Percentiles rank a stretch among this genome's conserved stretches.
phyloP scores from a whole-genome alignment of 2,329 filamentous ascomycete species.

The Apiospora pterosperma region DNA sequence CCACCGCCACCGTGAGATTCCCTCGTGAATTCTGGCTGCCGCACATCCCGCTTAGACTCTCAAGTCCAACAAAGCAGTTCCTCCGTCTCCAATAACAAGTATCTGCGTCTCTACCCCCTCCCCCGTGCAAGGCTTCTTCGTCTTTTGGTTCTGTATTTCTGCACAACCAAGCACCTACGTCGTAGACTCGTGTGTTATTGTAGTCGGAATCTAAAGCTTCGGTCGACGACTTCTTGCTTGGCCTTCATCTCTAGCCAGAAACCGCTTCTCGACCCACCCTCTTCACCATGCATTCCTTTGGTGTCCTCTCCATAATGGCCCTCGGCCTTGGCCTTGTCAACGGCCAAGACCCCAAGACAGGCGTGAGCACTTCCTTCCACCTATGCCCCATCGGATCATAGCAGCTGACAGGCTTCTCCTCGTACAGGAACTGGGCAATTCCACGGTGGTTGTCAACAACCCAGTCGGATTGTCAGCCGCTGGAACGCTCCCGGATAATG shows the following conservation, averaged over 20 bases:
- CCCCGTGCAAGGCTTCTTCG: background rate
- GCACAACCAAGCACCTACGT: background rate
- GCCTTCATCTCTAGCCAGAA: background rate
- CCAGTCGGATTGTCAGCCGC: constrained; percentile 50
- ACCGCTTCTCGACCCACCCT: background rate
- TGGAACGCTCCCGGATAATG: constrained; percentile 51
- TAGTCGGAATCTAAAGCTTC: background rate
- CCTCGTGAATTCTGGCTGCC: background rate
- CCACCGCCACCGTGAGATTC: background rate
- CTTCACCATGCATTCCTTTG: constrained; percentile 16
- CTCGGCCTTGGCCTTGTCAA: constrained; percentile 24
- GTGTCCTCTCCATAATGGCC: constrained; percentile 22
- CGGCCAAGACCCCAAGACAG: constrained; percentile 18
- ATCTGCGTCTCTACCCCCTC: background rate
- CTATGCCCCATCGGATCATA: background rate
- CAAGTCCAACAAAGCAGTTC: background rate
- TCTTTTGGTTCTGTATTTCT: background rate
- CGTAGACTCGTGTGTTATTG: background rate
- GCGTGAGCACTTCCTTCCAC: constrained; percentile 10
- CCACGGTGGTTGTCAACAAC: constrained; percentile 52
- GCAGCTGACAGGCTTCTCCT: background rate
- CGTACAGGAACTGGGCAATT: constrained; percentile 37
- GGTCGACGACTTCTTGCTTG: background rate
- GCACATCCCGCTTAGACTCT: background rate
- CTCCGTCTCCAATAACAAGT: background rate